Evolutionary conservation across 2,329 filamentous ascomycete species (phyloP).

Genomic region (Macroventuria anomochaeta): DNA sequence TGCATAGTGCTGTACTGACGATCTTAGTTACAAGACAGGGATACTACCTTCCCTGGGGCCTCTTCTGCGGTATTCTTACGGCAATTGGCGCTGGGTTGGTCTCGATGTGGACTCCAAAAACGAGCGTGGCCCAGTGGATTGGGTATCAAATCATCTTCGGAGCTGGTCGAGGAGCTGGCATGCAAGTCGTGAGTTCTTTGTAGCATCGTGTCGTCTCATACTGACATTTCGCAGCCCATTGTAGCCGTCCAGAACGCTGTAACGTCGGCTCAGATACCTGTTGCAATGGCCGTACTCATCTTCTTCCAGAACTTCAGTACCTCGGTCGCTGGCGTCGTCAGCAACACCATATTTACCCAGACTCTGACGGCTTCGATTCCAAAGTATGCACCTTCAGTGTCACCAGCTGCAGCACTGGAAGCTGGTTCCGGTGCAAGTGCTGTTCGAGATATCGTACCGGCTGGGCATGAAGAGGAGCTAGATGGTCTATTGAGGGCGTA

Average conservation of each 20-base stretch:
- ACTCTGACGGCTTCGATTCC: constrained; percentile 23
- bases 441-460: constrained; percentile 28
- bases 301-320: constrained; percentile 48
- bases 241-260: constrained; percentile 46
- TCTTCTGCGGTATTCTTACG: constrained; percentile 40
- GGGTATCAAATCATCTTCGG: constrained; percentile 39
- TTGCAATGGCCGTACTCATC: constrained; percentile 42
- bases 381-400: constrained; percentile 34
- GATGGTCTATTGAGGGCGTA: constrained; percentile 32
- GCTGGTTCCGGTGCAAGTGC: constrained; percentile 35
- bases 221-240: constrained; percentile 24
- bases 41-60: constrained; percentile 40
- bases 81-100: constrained; percentile 52
- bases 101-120: constrained; percentile 47
- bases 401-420: constrained; percentile 25
- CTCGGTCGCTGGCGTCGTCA: constrained; percentile 39
- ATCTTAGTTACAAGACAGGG: constrained; percentile 27
- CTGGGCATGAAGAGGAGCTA: constrained; percentile 24
- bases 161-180: constrained; percentile 30
- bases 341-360: constrained; percentile 38
- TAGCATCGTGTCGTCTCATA: background rate
- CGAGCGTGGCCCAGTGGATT: constrained; percentile 38
- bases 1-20: constrained; percentile 1
- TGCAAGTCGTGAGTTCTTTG: constrained; percentile 30
- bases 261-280: constrained; percentile 32